Percentiles rank a stretch among this genome's conserved stretches.
These are phyloP conservation scores for Nakaseomyces sp. DNA, from an alignment of 1,139 yeast genomes.

Conservation along the genomic window DNA sequence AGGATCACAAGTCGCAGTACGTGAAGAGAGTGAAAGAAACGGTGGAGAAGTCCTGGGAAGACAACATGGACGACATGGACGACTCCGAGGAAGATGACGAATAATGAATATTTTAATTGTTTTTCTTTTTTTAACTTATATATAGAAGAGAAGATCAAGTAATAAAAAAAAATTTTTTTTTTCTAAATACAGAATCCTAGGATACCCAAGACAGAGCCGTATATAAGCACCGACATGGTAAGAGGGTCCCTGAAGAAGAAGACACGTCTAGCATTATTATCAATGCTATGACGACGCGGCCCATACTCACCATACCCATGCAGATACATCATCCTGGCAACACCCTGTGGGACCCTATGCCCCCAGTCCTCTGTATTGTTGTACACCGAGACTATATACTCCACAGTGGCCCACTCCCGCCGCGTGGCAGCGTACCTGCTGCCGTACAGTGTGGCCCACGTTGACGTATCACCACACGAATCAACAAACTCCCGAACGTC, in stretches of 20 bases:
- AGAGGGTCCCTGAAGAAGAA: background rate
- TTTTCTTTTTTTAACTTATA: too few relatives aligned
- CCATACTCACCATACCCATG: background rate
- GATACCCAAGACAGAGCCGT: background rate
- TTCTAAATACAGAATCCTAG: too few relatives aligned
- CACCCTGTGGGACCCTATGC: background rate
- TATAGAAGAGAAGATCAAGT: background rate
- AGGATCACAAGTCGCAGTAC: slow-evolving; percentile 90
- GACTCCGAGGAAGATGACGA: slow-evolving; percentile 54
- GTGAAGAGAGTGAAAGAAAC: slow-evolving; percentile 87
- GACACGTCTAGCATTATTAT: too few relatives aligned
- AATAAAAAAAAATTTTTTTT: too few relatives aligned
- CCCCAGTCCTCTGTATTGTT: background rate
- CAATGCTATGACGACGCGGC: background rate
- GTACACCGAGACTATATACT: background rate
- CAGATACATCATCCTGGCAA: slow-evolving; percentile 1
- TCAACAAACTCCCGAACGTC: too few relatives aligned
- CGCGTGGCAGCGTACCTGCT: background rate
- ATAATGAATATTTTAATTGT: background rate
- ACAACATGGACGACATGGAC: slow-evolving; percentile 58
- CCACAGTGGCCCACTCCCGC: background rate
- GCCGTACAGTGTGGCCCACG: too few relatives aligned
- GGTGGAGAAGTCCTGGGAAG: slow-evolving; percentile 88
- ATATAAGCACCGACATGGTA: background rate
- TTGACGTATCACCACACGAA: too few relatives aligned